These are phyloP conservation scores for Teratosphaeria gauchensis DNA, from an alignment of 2,329 filamentous ascomycete species.

Conservation along the genomic window DNA sequence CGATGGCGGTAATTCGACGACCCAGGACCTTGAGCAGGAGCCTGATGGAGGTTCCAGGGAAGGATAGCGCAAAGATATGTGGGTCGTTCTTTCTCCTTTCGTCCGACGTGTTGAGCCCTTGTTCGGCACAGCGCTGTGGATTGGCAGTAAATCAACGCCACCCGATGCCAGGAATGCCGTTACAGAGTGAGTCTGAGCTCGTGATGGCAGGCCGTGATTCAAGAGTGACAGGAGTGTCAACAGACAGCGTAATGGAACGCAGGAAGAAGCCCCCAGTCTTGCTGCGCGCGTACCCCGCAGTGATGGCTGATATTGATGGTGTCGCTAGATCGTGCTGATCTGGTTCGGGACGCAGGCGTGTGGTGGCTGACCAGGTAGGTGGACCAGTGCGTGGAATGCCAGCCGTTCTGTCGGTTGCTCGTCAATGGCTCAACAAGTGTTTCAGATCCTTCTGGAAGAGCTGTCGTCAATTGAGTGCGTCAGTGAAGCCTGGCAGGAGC, in stretches of 20 bases:
- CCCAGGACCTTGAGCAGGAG: not conserved
- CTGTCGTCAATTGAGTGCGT: not conserved
- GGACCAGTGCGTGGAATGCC: conserved; percentile 20
- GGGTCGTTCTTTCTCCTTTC: not conserved
- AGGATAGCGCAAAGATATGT: not conserved
- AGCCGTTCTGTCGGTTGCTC: conserved; percentile 18
- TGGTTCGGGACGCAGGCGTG: conserved; percentile 12
- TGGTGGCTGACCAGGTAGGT: conserved; percentile 21
- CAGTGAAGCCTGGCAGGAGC: not conserved
- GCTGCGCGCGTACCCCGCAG: not conserved
- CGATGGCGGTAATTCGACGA: not conserved
- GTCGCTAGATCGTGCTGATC: conserved; percentile 9
- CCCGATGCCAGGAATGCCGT: conserved; percentile 4
- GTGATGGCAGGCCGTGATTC: conserved; percentile 1
- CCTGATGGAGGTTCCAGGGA: not conserved
- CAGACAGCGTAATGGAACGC: not conserved
- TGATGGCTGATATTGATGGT: not conserved
- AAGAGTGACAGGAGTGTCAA: not conserved
- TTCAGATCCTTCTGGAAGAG: conserved; percentile 1
- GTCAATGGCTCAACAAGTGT: conserved; percentile 12
- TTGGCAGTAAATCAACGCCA: not conserved
- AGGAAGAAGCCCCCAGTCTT: not conserved
- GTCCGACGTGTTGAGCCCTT: not conserved
- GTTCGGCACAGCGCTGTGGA: not conserved
- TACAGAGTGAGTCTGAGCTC: conserved; percentile 4